Conservation (phyloP, 2,329 filamentous ascomycete species). For the Monilinia laxa region DNA sequence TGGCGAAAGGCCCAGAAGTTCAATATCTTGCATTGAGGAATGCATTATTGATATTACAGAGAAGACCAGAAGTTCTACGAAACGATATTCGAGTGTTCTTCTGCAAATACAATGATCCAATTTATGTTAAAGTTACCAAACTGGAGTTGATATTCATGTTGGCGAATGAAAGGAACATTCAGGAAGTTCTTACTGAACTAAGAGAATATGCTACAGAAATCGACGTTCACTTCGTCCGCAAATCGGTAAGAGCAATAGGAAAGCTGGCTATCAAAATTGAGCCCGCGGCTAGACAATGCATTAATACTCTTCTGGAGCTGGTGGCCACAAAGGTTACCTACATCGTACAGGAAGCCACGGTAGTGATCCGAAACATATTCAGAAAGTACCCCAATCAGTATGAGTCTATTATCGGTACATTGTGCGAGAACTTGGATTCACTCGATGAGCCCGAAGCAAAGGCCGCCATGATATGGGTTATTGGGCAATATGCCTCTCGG, state of each 20-base stretch:
- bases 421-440: conserved; percentile 95
- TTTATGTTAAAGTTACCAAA: conserved; percentile 99
- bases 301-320: conserved; percentile 86
- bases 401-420: conserved; percentile 91
- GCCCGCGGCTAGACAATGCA: conserved; percentile 84
- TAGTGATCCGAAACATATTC: conserved; percentile 99
- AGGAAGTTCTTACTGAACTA: conserved; percentile 89
- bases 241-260: conserved; percentile 94
- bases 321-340: conserved; percentile 98
- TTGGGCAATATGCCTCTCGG: conserved; percentile 93
- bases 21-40: conserved; percentile 95
- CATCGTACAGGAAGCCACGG: conserved; percentile 97
- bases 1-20: conserved; percentile 97
- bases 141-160: conserved; percentile 99
- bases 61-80: conserved; percentile 85
- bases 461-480: conserved; percentile 98
- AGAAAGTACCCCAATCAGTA: conserved; percentile 99
- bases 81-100: conserved; percentile 99
- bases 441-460: conserved; percentile 97
- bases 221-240: conserved; percentile 97
- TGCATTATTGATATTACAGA: conserved; percentile 87
- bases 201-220: conserved; percentile 98
- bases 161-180: conserved; percentile 91
- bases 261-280: conserved; percentile 99
- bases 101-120: conserved; percentile 99